Base-by-base conservation (phyloP, 208 protist genomes). In the Leishmania mexicana region DNA sequence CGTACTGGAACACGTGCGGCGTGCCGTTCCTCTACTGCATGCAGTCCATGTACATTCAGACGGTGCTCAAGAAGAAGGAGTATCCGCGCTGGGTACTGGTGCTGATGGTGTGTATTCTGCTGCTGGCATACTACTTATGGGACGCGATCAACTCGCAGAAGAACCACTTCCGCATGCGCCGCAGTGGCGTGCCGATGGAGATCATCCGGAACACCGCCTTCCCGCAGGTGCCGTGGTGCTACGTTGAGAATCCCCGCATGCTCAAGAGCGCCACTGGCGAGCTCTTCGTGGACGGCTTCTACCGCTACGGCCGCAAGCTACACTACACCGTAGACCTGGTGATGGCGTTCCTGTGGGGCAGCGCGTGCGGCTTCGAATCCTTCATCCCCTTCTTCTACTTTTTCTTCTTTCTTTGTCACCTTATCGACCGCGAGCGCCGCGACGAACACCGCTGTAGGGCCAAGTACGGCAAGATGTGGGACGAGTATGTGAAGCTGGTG, bases 301-400 rank as follows among this genome's bases (percentile, higher is more conserved):
- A 95, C 85, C 88, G 83, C 71, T 97, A 97, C 81, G 96, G 90
- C 19, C 95, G 98, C 79, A 99, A 99, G 92, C 81, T 98, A 40
- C 96, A 99, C 88, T 99, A 99, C 94, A 96, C 96, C 10, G 90
- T 90, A 60, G 98, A 99, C 85, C 78, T 99, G 35, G 84, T 94
- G 58, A 98, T 99, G 95, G 91, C 98, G 21, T 80, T 99, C 24
- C 86, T 94, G 58, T 99, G 98, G 97, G 97, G 98, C 68, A 76
- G 94, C 58, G 79, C 89, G 35, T 98, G 95, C 86, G 98, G 97
- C 60, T 98, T 97, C 78, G 72, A 90, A 49, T 88, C 87, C 40
- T 96, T 97, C 79, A 92, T 99, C 68, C 98, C 98, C 51, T 99
- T 98, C 89, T 99, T 99, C 83, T 99, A 99, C 87, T 88, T 97